phyloP scores from a whole-genome alignment of 2,329 filamentous ascomycete species.

The Penicillium verrucosum region DNA sequence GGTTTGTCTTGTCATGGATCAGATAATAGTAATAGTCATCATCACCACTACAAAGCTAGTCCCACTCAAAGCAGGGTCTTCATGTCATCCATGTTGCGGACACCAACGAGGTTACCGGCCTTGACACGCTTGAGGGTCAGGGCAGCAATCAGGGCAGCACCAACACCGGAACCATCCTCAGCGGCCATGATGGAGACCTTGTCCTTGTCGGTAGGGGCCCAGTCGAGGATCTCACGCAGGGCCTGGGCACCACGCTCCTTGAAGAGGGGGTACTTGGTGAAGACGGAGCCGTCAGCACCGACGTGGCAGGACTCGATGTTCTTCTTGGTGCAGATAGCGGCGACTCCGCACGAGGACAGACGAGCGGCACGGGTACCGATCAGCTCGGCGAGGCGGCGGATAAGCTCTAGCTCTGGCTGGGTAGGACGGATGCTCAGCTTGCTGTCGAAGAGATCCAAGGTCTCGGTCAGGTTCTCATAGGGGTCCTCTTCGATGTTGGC shows the following conservation, averaged over 20 bases:
- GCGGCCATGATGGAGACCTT: constrained; percentile 83
- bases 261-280: constrained; percentile 99
- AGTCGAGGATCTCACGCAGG: constrained; percentile 92
- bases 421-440: constrained; percentile 70
- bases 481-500: constrained; percentile 92
- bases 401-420: constrained; percentile 79
- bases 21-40: not conserved
- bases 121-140: constrained; percentile 62
- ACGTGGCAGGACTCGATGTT: constrained; percentile 83
- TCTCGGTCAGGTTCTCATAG: constrained; percentile 92
- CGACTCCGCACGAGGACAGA: constrained; percentile 89
- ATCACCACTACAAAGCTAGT: not conserved
- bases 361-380: constrained; percentile 93
- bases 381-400: constrained; percentile 83
- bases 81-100: constrained; percentile 49
- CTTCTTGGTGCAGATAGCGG: constrained; percentile 97
- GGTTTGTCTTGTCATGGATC: not conserved
- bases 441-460: constrained; percentile 73
- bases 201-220: constrained; percentile 80
- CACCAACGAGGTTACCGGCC: constrained; percentile 57
- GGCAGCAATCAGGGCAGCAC: constrained; percentile 86
- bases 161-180: constrained; percentile 96
- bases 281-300: constrained; percentile 93
- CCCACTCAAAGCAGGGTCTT: constrained; percentile 27
- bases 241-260: constrained; percentile 87